Evolutionary conservation across 495 filamentous ascomycete genomes (phyloP), one percentile per base, ranked within the genome.

Genomic region (Extremus antarcticus): DNA sequence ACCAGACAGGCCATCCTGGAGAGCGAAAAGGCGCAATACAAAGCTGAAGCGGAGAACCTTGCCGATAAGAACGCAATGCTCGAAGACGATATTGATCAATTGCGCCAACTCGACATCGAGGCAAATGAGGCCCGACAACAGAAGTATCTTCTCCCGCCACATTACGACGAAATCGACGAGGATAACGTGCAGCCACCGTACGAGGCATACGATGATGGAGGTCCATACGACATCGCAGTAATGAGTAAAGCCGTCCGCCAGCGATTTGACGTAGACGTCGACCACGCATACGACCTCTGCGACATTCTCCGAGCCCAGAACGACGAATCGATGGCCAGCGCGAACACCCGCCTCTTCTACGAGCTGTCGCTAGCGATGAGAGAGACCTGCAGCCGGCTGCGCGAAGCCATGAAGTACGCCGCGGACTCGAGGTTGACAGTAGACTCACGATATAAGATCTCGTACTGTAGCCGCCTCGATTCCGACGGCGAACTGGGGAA

Each of bases 41-140:
- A 20, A 39, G 20, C 21, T 7, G 24, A 47, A 24, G 21, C 8
- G 7, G 53, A 55, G 4, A 41, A 4, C 13, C 16, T 32, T 17
- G 7, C 45, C 15, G 41, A 24, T 24, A 8, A 49, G 43, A 13
- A 39, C 23, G 19, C 11, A 0, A 54, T 20, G 16, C 32, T 50
- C 10, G 41, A 58, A 29, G 56, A 49, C 4, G 56, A 58, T 39
- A 9, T 53, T 1, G 40, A 54, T 20, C 41, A 35, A 13, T 25
- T 58, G 2, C 40, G 56, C 3, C 40, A 21, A 40, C 25, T 58
- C 15, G 56, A 58, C 23, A 58, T 23, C n/a, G 51, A 53, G 17
- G 9, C 35, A 39, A 17, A n/a, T 7, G 41, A 7, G 19, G 16
- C 15, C 3, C 41, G 41, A 45, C 41, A n/a, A 3, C 7, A 21